phyloP scores from a whole-genome alignment of 2,329 filamentous ascomycete genomes.

The Colletotrichum theobromicola region DNA sequence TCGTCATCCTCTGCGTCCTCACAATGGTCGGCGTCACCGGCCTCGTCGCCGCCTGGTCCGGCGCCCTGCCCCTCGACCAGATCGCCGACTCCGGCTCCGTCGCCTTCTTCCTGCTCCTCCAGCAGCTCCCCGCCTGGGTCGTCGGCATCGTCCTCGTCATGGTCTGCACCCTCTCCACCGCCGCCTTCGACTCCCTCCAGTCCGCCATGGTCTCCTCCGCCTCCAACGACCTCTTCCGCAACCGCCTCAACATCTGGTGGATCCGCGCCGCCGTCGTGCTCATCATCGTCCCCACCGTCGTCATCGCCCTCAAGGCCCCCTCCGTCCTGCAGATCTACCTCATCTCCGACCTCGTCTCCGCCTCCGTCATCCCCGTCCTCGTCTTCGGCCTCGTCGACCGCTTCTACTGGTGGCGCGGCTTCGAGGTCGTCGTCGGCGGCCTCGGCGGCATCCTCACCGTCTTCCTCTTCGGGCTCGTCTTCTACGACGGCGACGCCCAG shows the following conservation, averaged over 20 bases:
- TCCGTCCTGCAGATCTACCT: slow-evolving; percentile 83
- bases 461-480: slow-evolving; percentile 81
- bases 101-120: slow-evolving; percentile 77
- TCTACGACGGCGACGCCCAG: slow-evolving; percentile 75
- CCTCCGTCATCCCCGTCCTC: slow-evolving; percentile 76
- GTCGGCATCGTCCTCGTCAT: slow-evolving; percentile 82
- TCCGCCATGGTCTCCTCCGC: slow-evolving; percentile 85
- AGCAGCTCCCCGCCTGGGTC: slow-evolving; percentile 78
- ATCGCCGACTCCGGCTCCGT: slow-evolving; percentile 65
- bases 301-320: slow-evolving; percentile 76
- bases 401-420: slow-evolving; percentile 77
- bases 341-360: slow-evolving; percentile 80
- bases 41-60: slow-evolving; percentile 79
- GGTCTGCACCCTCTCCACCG: slow-evolving; percentile 77
- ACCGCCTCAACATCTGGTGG: slow-evolving; percentile 77
- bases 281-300: slow-evolving; percentile 75
- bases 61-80: slow-evolving; percentile 69
- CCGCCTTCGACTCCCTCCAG: slow-evolving; percentile 82
- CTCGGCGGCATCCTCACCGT: slow-evolving; percentile 80
- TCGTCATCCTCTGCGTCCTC: slow-evolving; percentile 71
- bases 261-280: slow-evolving; percentile 73
- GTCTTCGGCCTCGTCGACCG: slow-evolving; percentile 72
- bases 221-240: slow-evolving; percentile 85
- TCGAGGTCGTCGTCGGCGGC: slow-evolving; percentile 80
- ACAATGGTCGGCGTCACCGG: slow-evolving; percentile 76